These are phyloP conservation scores for Chlorella sorokiniana DNA, from an alignment of 139 green algal species.

Conservation along the genomic window DNA sequence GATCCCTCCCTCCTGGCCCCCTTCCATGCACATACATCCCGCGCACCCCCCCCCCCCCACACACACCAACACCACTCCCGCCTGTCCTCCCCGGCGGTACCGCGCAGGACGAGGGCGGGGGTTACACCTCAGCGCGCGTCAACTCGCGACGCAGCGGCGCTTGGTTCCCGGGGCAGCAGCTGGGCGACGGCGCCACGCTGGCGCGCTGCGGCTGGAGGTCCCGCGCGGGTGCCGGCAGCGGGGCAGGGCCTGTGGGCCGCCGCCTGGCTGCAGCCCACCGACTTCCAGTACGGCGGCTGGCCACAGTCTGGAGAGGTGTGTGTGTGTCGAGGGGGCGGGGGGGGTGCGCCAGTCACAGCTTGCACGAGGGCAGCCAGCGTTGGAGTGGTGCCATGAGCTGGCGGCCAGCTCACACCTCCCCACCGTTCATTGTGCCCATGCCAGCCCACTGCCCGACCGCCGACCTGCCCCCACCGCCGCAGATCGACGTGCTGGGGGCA, in stretches of 20 bases:
- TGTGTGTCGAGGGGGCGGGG: no score
- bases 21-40: no score
- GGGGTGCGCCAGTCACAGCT: no score
- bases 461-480: neutral
- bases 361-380: neutral
- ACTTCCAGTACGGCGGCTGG: neutral
- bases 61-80: neutral
- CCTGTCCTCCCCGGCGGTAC: neutral
- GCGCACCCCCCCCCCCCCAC: no score
- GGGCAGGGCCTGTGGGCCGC: neutral
- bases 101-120: neutral
- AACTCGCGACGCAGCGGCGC: neutral
- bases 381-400: neutral
- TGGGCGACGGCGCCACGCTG: neutral
- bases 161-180: neutral
- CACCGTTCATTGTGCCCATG: no score
- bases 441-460: neutral
- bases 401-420: no score
- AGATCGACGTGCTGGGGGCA: conserved; percentile 3
- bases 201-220: neutral
- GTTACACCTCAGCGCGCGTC: neutral
- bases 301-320: conserved; percentile 1
- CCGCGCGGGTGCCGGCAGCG: neutral
- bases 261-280: neutral
- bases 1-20: no score